phyloP scores from a whole-genome alignment of 75 land plant genomes.

The Selaginella moellendorffii region DNA sequence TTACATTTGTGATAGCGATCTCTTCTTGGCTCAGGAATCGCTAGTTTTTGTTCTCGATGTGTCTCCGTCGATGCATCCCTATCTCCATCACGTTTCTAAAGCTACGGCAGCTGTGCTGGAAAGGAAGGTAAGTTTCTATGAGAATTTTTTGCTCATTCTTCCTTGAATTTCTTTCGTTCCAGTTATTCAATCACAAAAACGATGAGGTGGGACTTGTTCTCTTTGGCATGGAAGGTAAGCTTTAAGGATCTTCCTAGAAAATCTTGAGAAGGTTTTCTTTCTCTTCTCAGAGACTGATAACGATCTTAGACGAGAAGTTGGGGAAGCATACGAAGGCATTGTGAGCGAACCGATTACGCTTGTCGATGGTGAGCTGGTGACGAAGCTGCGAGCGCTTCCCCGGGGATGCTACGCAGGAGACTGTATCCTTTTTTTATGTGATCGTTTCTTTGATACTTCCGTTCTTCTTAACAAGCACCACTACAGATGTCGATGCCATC shows the following conservation, averaged over 20 bases:
- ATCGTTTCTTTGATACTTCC: not conserved
- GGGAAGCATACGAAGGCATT: conserved; percentile 64
- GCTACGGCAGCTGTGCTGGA: conserved; percentile 45
- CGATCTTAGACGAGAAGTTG: conserved; percentile 70
- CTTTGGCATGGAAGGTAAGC: conserved; percentile 79
- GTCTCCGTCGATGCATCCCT: conserved; percentile 60
- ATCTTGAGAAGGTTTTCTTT: not conserved
- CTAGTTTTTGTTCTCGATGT: conserved; percentile 69
- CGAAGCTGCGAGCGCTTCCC: conserved; percentile 35
- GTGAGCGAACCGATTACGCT: conserved; percentile 48
- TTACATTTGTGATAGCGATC: too few species aligned
- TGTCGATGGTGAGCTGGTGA: conserved; percentile 48
- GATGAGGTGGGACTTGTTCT: conserved; percentile 83
- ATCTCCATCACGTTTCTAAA: conserved; percentile 54
- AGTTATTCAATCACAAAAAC: conserved; percentile 51
- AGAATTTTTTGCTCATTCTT: not conserved
- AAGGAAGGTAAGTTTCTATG: conserved; percentile 46
- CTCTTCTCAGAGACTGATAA: conserved; percentile 54
- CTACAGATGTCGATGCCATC: conserved; percentile 83
- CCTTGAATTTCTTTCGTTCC: conserved; percentile 17
- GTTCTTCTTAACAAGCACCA: conserved; percentile 17
- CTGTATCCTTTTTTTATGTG: conserved; percentile 51
- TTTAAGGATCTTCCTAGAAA: too few species aligned
- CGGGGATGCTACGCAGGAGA: conserved; percentile 51
- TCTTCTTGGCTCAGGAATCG: too few species aligned